Percentiles rank a stretch among this genome's conserved stretches.
Conservation (phyloP, 1,284 basidiomycete genomes). For the Cutaneotrichosporon sp. region DNA sequence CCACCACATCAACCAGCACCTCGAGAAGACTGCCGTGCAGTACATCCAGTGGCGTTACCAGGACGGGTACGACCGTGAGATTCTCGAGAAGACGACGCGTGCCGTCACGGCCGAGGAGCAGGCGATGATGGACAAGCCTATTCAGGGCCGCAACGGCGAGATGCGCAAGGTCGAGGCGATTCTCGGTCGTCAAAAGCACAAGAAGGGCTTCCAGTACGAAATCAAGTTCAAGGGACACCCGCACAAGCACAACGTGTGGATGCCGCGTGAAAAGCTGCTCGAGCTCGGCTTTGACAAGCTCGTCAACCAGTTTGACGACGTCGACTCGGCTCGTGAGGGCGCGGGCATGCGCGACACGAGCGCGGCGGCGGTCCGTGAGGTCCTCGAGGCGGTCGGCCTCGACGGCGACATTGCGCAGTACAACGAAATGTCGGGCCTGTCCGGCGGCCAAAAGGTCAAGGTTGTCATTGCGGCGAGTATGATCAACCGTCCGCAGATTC, state of each 20-base stretch:
- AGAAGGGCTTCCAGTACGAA: conserved; percentile 93
- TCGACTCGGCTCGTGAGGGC: conserved; percentile 89
- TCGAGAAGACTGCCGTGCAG: conserved; percentile 90
- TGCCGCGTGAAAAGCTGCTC: conserved; percentile 82
- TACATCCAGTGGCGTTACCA: conserved; percentile 99
- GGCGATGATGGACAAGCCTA: conserved; percentile 74
- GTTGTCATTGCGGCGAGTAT: conserved; percentile 89
- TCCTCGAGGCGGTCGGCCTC: conserved; percentile 88
- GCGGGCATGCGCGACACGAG: conserved; percentile 81
- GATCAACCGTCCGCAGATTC: conserved; percentile 65
- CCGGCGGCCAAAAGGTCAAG: conserved; percentile 96
- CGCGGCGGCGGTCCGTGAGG: conserved; percentile 73
- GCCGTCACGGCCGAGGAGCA: conserved; percentile 84
- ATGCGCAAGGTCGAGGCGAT: conserved; percentile 78
- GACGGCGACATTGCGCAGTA: conserved; percentile 97
- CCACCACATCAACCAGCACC: conserved; percentile 87
- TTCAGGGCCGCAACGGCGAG: conserved; percentile 86
- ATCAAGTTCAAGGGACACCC: conserved; percentile 94
- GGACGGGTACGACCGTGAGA: conserved; percentile 94
- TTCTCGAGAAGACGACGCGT: conserved; percentile 88
- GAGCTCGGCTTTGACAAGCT: conserved; percentile 87
- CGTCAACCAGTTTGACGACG: conserved; percentile 92
- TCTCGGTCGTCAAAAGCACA: conserved; percentile 95
- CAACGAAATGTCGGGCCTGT: conserved; percentile 87
- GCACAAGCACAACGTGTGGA: conserved; percentile 88